These are phyloP conservation scores for Mycena albidolilacea DNA, from an alignment of 768 basidiomycete species.

Conservation along the genomic window DNA sequence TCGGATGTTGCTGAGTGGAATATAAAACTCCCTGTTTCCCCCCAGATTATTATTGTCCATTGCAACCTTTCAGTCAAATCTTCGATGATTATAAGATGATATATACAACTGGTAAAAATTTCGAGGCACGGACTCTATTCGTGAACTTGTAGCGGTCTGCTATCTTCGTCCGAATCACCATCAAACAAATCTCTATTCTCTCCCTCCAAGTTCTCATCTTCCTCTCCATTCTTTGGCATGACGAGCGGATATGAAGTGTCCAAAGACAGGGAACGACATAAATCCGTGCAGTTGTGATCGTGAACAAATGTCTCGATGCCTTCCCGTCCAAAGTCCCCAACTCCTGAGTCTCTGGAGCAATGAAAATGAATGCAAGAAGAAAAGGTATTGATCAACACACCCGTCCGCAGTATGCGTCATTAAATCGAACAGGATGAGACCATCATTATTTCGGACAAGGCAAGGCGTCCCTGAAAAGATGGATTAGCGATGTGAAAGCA, in stretches of 20 bases:
- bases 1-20: background rate
- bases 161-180: background rate
- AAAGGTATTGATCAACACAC: background rate
- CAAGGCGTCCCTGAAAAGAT: background rate
- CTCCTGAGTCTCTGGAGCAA: too few species aligned
- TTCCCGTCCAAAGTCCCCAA: background rate
- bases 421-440: background rate
- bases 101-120: background rate
- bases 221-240: background rate
- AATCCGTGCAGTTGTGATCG: background rate
- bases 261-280: too few species aligned
- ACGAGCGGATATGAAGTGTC: too few species aligned
- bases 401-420: background rate
- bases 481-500: background rate
- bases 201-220: too few species aligned
- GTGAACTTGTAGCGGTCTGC: background rate
- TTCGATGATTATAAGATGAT: too few species aligned
- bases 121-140: background rate
- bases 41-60: too few species aligned
- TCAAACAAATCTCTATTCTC: too few species aligned
- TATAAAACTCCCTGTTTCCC: too few species aligned
- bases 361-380: too few species aligned
- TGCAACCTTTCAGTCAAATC: too few species aligned
- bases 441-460: background rate
- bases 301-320: background rate